phyloP scores from a whole-genome alignment of 192 early-diverging fungal species.

The Phycomyces nitens region DNA sequence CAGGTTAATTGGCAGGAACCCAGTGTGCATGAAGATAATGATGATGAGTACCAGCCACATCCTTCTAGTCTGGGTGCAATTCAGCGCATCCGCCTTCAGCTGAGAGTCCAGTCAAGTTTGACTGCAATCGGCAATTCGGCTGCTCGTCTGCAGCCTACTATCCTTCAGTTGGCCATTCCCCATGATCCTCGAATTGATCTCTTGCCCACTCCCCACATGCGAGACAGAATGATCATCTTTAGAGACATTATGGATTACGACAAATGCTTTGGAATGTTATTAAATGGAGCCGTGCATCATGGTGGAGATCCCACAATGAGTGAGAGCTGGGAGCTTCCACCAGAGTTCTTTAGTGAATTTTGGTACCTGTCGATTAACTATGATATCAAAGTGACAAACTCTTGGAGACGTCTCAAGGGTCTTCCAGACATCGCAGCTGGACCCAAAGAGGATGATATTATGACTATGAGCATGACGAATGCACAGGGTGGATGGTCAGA shows the following conservation, averaged over 20 bases:
- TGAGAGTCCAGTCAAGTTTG: conserved; percentile 27
- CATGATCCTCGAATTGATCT: conserved; percentile 41
- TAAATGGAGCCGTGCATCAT: conserved; percentile 26
- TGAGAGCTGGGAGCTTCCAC: conserved; percentile 31
- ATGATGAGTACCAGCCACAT: neutral
- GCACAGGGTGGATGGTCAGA: conserved; percentile 18
- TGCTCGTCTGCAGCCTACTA: conserved; percentile 27
- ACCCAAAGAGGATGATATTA: neutral
- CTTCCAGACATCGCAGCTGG: conserved; percentile 22
- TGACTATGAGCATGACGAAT: neutral
- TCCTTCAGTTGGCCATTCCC: conserved; percentile 33
- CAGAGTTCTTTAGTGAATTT: conserved; percentile 30
- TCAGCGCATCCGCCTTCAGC: conserved; percentile 32
- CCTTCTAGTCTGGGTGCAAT: conserved; percentile 23
- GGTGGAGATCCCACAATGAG: conserved; percentile 38
- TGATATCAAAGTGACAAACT: conserved; percentile 32
- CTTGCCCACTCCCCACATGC: conserved; percentile 35
- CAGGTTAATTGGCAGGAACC: too few relatives aligned
- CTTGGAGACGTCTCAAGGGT: conserved; percentile 30
- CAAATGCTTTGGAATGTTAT: conserved; percentile 28
- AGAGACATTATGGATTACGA: conserved; percentile 34
- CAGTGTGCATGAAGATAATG: too few relatives aligned
- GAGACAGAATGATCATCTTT: conserved; percentile 42
- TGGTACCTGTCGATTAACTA: conserved; percentile 29
- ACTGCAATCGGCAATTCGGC: conserved; percentile 16